Base-by-base conservation (phyloP, 1,139 yeast genomes). In the Hansenula anomala region DNA sequence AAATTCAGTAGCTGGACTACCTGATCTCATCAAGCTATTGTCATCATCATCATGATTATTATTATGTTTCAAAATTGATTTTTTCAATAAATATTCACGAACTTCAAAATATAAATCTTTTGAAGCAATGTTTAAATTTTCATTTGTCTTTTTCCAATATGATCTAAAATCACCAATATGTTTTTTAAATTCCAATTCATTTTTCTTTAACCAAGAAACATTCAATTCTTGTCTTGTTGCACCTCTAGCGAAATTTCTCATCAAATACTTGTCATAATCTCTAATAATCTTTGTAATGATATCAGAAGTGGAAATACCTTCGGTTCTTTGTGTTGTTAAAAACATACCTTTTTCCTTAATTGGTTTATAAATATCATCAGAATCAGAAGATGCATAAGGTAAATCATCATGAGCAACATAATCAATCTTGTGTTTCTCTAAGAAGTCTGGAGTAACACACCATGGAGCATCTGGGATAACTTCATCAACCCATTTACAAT, bases 401-500 rank as follows among this genome's bases (percentile, higher is more conserved):
- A 89, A 68, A 61, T 92, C 98, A 63, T 92, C 98, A 63, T 92
- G 98, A 4, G 98, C 98, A 42, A 92, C 97, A 56, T 88, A 92
- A 61, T 92, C 98, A 49, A 92, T 88, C 40, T 80, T 69, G 64
- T 92, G 96, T 54, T 83, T 65, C 39, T 68, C 68, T 47, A 92
- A 65, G 55, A 92, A 92, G 36, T 84, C 89, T 37, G 89, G 77
- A 3, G 92, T 85, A 24, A 92, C 92, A 54, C 85, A 77, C 98
- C 98, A 92, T 11, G 98, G 98, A 2, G 97, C 96, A 60, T 86
- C 71, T 22, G 92, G 89, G 38, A 92, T 73, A 18, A 92, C 97
- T 59, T 92, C 97, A 59, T 92, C 97, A 19, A 92, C 98, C 98
- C 98, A 92, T 55, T 71, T 78, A 61, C 98, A 92, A 63, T 92